Percentiles rank a stretch among this genome's conserved stretches.
Conservation (phyloP, 805 yeast species). For the Metschnikowia shivogae region DNA sequence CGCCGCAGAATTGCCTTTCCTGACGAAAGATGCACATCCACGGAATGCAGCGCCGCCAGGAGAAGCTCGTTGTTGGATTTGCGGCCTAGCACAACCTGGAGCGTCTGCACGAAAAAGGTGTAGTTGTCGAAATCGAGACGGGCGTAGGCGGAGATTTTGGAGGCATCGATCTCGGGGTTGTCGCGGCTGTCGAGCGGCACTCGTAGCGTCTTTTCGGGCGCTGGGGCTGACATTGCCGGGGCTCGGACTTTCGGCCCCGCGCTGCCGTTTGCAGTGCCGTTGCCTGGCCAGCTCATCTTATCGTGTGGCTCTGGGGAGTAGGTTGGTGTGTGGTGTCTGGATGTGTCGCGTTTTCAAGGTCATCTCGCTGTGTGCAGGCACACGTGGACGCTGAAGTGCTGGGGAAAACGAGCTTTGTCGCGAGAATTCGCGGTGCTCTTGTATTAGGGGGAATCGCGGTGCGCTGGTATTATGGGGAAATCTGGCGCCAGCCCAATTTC, state of each 20-base stretch:
- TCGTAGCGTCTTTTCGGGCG: neutral
- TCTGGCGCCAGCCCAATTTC: too few relatives aligned
- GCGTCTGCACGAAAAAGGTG: constrained; percentile 93
- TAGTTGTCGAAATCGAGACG: constrained; percentile 86
- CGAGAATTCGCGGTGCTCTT: too few relatives aligned
- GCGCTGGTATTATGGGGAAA: too few relatives aligned
- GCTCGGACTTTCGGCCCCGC: neutral
- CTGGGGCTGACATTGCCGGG: neutral
- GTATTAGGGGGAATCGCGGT: too few relatives aligned
- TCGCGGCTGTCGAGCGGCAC: neutral
- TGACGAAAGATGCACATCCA: constrained; percentile 89
- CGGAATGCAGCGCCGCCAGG: constrained; percentile 67
- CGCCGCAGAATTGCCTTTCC: constrained; percentile 90
- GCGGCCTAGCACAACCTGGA: constrained; percentile 92
- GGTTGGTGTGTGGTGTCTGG: neutral
- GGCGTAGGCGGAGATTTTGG: constrained; percentile 57
- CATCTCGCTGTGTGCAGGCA: constrained; percentile 9
- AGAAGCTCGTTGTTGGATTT: constrained; percentile 49
- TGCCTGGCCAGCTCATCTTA: constrained; percentile 14
- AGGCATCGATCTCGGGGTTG: constrained; percentile 1
- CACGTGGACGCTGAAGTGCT: neutral
- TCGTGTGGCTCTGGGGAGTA: neutral
- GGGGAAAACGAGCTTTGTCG: neutral
- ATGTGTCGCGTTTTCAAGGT: constrained; percentile 5
- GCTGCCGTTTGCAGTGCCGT: constrained; percentile 5